Conservation (phyloP, 2,329 filamentous ascomycete species). For the Aureobasidium sp. region DNA sequence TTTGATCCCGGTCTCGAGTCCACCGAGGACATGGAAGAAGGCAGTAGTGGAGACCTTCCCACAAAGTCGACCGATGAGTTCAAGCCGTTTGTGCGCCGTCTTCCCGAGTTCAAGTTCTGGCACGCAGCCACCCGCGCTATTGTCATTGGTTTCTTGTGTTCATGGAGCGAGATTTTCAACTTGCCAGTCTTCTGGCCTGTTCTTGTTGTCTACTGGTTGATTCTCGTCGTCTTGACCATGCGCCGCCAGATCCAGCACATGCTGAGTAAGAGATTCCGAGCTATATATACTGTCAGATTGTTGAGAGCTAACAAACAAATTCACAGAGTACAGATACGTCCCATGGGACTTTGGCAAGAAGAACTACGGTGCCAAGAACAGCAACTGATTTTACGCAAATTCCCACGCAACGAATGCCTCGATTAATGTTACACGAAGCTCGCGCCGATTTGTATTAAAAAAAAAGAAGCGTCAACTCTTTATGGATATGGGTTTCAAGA, state of each 20-base stretch:
- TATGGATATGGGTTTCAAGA: neutral
- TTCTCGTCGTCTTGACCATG: conserved; percentile 95
- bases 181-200: conserved; percentile 99
- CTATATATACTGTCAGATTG: neutral
- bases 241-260: conserved; percentile 99
- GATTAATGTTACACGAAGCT: conserved; percentile 2
- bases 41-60: conserved; percentile 56
- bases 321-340: conserved; percentile 23
- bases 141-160: conserved; percentile 73
- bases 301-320: neutral
- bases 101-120: conserved; percentile 99
- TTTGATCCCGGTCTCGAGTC: conserved; percentile 95
- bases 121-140: conserved; percentile 87
- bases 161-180: conserved; percentile 90
- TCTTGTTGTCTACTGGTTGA: conserved; percentile 96
- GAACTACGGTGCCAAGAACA: conserved; percentile 25
- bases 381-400: neutral
- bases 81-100: conserved; percentile 86
- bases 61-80: conserved; percentile 98
- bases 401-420: neutral
- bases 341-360: conserved; percentile 33
- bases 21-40: conserved; percentile 95
- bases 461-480: neutral
- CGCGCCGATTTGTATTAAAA: neutral
- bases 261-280: conserved; percentile 78